phyloP scores from a whole-genome alignment of 352 stramenopile species.

The Phytopythium litorale region DNA sequence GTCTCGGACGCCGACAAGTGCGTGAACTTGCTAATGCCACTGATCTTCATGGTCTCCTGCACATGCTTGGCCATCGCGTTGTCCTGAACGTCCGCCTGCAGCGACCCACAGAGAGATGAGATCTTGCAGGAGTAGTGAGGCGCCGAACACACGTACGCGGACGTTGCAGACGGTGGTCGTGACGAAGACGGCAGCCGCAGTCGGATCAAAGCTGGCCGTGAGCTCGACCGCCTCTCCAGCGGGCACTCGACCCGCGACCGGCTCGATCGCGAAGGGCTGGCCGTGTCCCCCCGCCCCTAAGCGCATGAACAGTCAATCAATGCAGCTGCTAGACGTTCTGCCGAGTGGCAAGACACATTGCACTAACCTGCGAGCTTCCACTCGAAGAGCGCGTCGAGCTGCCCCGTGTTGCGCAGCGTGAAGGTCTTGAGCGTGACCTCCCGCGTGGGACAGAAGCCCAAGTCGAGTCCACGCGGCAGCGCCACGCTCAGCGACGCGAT shows the following conservation, averaged over 20 bases:
- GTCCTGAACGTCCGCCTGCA: neutral
- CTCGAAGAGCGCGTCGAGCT: constrained; percentile 83
- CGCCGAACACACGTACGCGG: constrained; percentile 31
- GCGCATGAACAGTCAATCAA: neutral
- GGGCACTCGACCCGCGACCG: constrained; percentile 52
- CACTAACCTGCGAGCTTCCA: constrained; percentile 68
- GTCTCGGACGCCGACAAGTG: constrained; percentile 79
- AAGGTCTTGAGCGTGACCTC: constrained; percentile 79
- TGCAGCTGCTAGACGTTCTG: neutral
- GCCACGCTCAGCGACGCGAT: constrained; percentile 70
- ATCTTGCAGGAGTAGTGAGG: neutral
- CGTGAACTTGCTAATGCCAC: constrained; percentile 87
- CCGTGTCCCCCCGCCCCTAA: constrained; percentile 51
- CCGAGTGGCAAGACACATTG: neutral
- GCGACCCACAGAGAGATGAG: neutral
- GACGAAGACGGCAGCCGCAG: constrained; percentile 82
- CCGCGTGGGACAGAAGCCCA: constrained; percentile 88
- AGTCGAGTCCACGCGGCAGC: constrained; percentile 67
- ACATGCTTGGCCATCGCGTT: constrained; percentile 10
- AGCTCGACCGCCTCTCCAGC: constrained; percentile 68
- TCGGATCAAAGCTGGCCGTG: constrained; percentile 66
- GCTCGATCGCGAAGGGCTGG: constrained; percentile 77
- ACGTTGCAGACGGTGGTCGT: constrained; percentile 61
- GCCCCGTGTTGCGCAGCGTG: constrained; percentile 77
- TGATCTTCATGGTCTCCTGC: constrained; percentile 80